These are phyloP conservation scores for Turnera subulata DNA, from an alignment of 345 rosid species.

Conservation along the genomic window DNA sequence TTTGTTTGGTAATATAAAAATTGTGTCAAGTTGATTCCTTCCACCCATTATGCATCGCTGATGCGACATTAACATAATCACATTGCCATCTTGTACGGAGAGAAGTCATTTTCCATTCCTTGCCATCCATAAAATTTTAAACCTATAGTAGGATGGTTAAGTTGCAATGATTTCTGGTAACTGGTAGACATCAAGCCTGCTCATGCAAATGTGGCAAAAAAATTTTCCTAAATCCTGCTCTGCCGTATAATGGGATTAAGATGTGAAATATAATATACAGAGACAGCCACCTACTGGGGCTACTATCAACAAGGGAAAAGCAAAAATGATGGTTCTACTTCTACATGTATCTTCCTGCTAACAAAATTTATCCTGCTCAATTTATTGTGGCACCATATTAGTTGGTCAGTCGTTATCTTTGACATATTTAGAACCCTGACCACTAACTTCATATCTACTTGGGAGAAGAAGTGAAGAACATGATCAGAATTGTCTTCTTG, in stretches of 20 bases:
- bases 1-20: too few relatives aligned
- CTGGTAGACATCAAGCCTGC: background rate
- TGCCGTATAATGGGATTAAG: too few relatives aligned
- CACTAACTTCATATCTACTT: constrained; percentile 84
- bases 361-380: constrained; percentile 61
- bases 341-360: constrained; percentile 61
- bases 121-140: background rate
- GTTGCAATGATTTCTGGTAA: background rate
- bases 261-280: background rate
- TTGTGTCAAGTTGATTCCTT: too few relatives aligned
- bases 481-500: constrained; percentile 47
- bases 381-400: constrained; percentile 73
- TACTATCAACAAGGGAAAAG: constrained; percentile 60
- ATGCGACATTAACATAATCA: too few relatives aligned
- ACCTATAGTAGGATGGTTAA: background rate
- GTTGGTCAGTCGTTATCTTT: constrained; percentile 63
- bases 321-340: constrained; percentile 71
- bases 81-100: too few relatives aligned
- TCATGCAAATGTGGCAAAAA: background rate
- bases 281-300: background rate
- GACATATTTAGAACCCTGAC: constrained; percentile 83
- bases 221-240: constrained; percentile 2
- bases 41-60: too few relatives aligned
- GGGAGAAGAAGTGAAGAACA: constrained; percentile 76
- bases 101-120: background rate